Base-by-base conservation (phyloP, 2,329 filamentous ascomycete species). In the Claviceps purpurea region DNA sequence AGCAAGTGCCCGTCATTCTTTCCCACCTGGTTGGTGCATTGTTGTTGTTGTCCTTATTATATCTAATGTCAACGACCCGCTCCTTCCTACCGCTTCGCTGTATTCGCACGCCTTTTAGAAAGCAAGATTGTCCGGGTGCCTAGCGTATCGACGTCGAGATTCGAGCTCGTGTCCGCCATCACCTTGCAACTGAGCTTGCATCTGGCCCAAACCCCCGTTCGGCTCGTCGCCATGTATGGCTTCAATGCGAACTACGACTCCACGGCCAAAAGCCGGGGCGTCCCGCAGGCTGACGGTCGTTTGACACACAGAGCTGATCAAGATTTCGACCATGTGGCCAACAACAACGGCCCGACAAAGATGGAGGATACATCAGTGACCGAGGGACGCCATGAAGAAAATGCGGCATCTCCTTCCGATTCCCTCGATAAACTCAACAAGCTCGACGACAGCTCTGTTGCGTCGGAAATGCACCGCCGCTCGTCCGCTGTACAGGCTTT, bases 401-500 rank as follows among this genome's bases (percentile, higher is more conserved):
- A 63, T 50, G 47, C 54, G 16, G 61, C 53, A 54, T 65, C 64
- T 5, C 58, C 63, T 3, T 56, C 60, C 26, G 56, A 58, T 7
- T 64, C 63, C 2, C 44, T 63, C 10, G 61, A 66, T 5, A 67
- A 69, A 4, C 26, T 30, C 52, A 64, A 60, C 11, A 52, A 55
- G 34, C 40, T 60, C n/a, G 54, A 54, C 22, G 34, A 52, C n/a
- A 48, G 52, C 20, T 47, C 53, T 5, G 53, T 47, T n/a, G 59
- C 62, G 52, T 63, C 62, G 3, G 76, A 78, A 62, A 66, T 75
- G 66, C 68, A 69, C 50, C 73, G 75, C 49, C 73, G 78, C 55
- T 66, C 70, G 52, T 77, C 73, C 8, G 64, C 75, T 26, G 76
- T 81, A 20, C 76, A 79, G 58, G 68, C 70, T n/a, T 68, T 81